Evolutionary conservation across 1,139 yeast genomes (phyloP), one percentile per base, ranked within the genome.

Genomic region (Blastobotrys indianensis): DNA sequence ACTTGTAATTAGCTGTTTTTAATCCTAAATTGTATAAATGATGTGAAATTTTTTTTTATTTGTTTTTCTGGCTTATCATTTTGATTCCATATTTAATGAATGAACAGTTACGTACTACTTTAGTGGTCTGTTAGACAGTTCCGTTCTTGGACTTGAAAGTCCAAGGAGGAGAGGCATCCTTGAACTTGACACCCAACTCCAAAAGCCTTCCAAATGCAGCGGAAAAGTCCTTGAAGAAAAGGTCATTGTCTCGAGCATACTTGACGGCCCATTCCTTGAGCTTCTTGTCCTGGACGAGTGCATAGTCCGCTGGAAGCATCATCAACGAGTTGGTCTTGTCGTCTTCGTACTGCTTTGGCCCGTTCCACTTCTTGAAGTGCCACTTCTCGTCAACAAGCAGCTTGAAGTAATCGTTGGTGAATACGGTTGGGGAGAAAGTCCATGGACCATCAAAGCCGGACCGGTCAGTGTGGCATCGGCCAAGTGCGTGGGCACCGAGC

Each of bases 261-360:
- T 70, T 68, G 61, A 78, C 76, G 45, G 82, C 92, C 69, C 80
- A 79, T 62, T 77, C 75, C 60, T 73, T 67, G 65, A 84, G 86
- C 52, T 70, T 71, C 41, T 77, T 71, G 61, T 84, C 92, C 62
- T 80, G 78, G 48, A 80, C 72, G 57, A 87, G 67, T 2, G 90
- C 83, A 69, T 79, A 76, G 63, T 87, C 96, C 28, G 95, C 77
- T 39, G 94, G 94, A 60, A 87, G 71, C 96, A 87, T 87, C 96
- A 87, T 87, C 58, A 82, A 76, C n/a, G 79, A 70, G 44, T 83
- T 82, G 52, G 84, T 74, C 54, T 74, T 77, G 54, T 76, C 79
- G 60, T 85, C 90, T 64, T 84, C 80, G 63, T 78, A 85, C 68
- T 87, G 95, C 63, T 75, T 75, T 57, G 82, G 82, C 35, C 95